A percentile compares a stretch with the other conserved stretches of the same genome.
Evolutionary conservation across 2,329 filamentous ascomycete genomes (phyloP).

Genomic region (Fusarium caatingaense): DNA sequence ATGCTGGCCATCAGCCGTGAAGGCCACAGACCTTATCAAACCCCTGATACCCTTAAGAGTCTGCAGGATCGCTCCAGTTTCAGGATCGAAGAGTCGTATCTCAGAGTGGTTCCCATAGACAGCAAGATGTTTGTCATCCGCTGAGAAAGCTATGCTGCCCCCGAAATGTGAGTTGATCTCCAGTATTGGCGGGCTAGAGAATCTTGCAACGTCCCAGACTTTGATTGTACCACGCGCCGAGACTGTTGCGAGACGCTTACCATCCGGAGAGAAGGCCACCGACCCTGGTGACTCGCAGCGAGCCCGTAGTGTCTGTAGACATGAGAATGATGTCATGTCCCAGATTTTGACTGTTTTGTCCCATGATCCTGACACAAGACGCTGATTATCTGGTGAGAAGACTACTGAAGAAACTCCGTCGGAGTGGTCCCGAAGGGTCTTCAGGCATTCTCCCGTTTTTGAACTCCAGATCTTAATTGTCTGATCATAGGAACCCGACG

Average conservation of each 20-base stretch:
- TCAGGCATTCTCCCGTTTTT: not conserved
- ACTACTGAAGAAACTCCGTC: fast-evolving
- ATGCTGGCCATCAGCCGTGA: not conserved
- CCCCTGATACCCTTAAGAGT: fast-evolving
- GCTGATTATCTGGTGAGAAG: fast-evolving
- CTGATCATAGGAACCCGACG: fast-evolving
- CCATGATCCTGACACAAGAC: fast-evolving
- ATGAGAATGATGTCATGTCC: not conserved
- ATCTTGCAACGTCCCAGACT: fast-evolving
- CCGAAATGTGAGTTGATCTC: too few species aligned
- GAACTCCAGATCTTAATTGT: not conserved
- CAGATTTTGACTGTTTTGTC: fast-evolving
- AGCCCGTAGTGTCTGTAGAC: not conserved
- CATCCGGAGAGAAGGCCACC: not conserved
- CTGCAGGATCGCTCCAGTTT: fast-evolving
- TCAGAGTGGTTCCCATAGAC: fast-evolving
- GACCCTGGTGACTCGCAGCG: not conserved
- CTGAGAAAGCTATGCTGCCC: not conserved
- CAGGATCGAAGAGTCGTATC: fast-evolving
- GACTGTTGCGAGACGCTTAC: fast-evolving
- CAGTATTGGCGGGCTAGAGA: not conserved
- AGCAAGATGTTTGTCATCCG: not conserved
- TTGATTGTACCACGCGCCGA: fast-evolving
- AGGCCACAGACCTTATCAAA: fast-evolving
- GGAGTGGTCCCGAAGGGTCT: not conserved